Evolutionary conservation across 805 yeast species (phyloP), one percentile per base, ranked within the genome.

Genomic region (Candida vaughaniae): DNA sequence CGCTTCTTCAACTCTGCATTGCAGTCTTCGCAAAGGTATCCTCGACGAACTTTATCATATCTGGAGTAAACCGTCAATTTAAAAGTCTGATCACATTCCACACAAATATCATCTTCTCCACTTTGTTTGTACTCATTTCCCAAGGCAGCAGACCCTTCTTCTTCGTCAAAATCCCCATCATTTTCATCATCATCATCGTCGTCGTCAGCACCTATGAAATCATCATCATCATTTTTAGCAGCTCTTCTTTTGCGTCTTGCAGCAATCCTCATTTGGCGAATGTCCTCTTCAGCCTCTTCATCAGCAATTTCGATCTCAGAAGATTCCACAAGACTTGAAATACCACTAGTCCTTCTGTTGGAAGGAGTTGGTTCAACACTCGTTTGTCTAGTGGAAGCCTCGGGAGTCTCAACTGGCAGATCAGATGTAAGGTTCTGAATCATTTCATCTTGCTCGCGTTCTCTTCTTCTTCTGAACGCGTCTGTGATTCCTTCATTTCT

Each of bases 401-500:
- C 23, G 23, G 23, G 6, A 20, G 23, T 10, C 9, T 10, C 10
- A 20, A 10, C 10, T 20, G 6, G 9, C 6, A 7, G 9, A 20
- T 10, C 23, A 7, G 6, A 6, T 7, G 23, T 20, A 7, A 20
- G 6, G 6, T 20, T 10, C 10, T 20, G 23, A 10, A 20, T 12
- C 34, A 22, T 18, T 10, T 3, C 28, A 4, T 29, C 35, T 16
- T 19, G 37, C 20, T 36, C 48, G 14, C 45, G 31, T 20, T 29
- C 41, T 17, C 39, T 42, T 39, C 69, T 50, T 40, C 57, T 64
- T 52, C 89, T 71, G 55, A 88, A 88, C 28, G 78, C 80, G 39
- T 80, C 88, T 1, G 96, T 84, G 62, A 90, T 90, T 23, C 97
- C 97, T 59, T 89, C 95, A 39, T 84, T 87, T 33, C 89, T 70